A percentile compares a stretch with the other conserved stretches of the same genome.
Conservation (phyloP, 805 yeast species). For the Candida succiphila region DNA sequence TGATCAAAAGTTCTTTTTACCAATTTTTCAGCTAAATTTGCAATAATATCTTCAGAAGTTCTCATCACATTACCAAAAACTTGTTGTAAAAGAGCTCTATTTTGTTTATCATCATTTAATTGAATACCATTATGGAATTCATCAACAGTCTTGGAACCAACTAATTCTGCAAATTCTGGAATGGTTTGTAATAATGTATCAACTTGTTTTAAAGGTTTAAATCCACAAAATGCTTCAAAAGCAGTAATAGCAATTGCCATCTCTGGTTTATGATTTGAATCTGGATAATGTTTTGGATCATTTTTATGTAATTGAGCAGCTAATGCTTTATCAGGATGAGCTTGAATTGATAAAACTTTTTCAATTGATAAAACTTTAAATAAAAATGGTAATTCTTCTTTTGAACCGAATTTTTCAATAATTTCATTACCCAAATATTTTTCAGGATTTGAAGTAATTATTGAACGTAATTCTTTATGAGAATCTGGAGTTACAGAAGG, state of each 20-base stretch:
- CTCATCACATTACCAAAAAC: constrained; percentile 83
- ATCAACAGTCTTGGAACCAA: constrained; percentile 50
- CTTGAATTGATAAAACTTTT: constrained; percentile 92
- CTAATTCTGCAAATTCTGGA: constrained; percentile 67
- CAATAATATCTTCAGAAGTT: constrained; percentile 52
- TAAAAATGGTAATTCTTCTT: constrained; percentile 75
- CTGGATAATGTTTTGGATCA: constrained; percentile 94
- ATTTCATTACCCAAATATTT: constrained; percentile 49
- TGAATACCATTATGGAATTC: constrained; percentile 43
- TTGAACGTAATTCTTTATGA: constrained; percentile 52
- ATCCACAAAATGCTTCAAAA: constrained; percentile 97
- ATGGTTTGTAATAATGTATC: constrained; percentile 56
- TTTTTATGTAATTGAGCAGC: constrained; percentile 65
- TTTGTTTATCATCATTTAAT: constrained; percentile 34
- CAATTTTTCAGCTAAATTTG: constrained; percentile 47
- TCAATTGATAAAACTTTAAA: constrained; percentile 90
- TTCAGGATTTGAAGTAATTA: constrained; percentile 51
- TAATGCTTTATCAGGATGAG: constrained; percentile 89
- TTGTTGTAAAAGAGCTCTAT: constrained; percentile 58
- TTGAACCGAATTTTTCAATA: constrained; percentile 54
- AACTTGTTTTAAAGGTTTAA: constrained; percentile 79
- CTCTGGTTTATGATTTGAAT: constrained; percentile 98
- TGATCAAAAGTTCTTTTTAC: constrained; percentile 52
- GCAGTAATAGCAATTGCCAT: constrained; percentile 97
- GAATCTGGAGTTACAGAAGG: constrained; percentile 57